Percentiles rank a stretch among this genome's conserved stretches.
These are phyloP conservation scores for Obelidium mucronatum DNA, from an alignment of 192 early-diverging fungal species.

Conservation along the genomic window DNA sequence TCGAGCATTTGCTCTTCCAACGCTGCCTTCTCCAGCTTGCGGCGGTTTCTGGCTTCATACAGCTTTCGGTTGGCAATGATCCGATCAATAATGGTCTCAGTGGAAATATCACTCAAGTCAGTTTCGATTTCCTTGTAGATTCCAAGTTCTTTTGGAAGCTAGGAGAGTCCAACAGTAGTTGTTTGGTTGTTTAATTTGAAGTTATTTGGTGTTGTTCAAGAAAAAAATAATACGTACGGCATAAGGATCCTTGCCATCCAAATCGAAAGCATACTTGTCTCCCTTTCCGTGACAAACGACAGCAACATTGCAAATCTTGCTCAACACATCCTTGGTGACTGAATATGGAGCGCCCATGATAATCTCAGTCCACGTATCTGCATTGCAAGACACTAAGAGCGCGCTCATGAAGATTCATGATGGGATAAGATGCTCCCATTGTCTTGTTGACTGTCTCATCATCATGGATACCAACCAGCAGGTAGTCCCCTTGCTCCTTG, in stretches of 20 bases:
- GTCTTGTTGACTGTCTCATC: slow-evolving; percentile 89
- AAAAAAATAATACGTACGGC: slow-evolving; percentile 42
- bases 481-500: slow-evolving; percentile 83
- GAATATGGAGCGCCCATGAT: slow-evolving; percentile 92
- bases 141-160: slow-evolving; percentile 78
- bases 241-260: slow-evolving; percentile 87
- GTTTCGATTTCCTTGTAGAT: slow-evolving; percentile 85
- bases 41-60: slow-evolving; percentile 53
- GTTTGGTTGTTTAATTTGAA: too few relatives aligned
- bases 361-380: slow-evolving; percentile 92
- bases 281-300: slow-evolving; percentile 84
- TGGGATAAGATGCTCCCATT: slow-evolving; percentile 87
- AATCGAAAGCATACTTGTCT: slow-evolving; percentile 69
- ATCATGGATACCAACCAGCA: slow-evolving; percentile 93
- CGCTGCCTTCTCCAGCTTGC: slow-evolving; percentile 55
- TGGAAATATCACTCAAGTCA: slow-evolving; percentile 79
- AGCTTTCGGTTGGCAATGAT: slow-evolving; percentile 87
- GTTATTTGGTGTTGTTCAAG: not conserved
- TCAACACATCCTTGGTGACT: slow-evolving; percentile 85
- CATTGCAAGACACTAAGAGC: slow-evolving; percentile 92
- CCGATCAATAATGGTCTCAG: slow-evolving; percentile 84
- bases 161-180: too few relatives aligned
- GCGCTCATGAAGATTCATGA: slow-evolving; percentile 96
- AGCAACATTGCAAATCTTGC: slow-evolving; percentile 84
- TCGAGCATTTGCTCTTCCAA: slow-evolving; percentile 47